Base-by-base conservation (phyloP, 2,329 filamentous ascomycete species). In the Coniochaeta sp. region DNA sequence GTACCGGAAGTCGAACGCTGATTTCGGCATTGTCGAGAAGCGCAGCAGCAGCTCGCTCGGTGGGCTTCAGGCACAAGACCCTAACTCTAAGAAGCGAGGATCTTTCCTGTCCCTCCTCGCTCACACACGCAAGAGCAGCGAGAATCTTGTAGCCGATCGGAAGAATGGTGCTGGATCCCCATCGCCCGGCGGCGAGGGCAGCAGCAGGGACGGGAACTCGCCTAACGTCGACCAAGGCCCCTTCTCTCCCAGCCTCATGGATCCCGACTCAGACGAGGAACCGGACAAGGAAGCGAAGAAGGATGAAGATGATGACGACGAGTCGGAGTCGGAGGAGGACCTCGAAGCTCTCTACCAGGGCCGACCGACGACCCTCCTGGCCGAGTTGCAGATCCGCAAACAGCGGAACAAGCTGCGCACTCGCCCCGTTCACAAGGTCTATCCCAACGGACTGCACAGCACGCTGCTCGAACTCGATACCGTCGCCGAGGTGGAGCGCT, bases 391-490 rank as follows among this genome's bases (percentile, higher is more conserved):
- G 65, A 72, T 95, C 57, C 86, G 94, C 49, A 97, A 99, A 65
- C 85, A 89, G 54, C 88, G 96, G 60, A 86, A 95, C 61, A 91
- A 89, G 67, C 76, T 85, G 56, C 84, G 94, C 31, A 94, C 86
- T 27, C 81, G 84, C 20, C 86, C 86, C 13, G 77, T 85, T 20
- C 76, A 80, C 28, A 81, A 77, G 42, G 69, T 71, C 3, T 76
- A 75, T 58, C 85, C 87, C 18, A 84, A 86, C 51, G 91, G 90
- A 16, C 85, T 95, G 78, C 89, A 94, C 57, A 89, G 89, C 13
- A 99, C 94, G 0, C 76, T 99, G 4, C 76, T 99, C 1, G 84
- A 99, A 64, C 79, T 97, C 58, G 92, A 99, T 63, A 87, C 90
- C 0, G 89, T 96, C 26, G 89, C 89, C 20, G 88, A 96, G 67